phyloP scores from a whole-genome alignment of 2,329 filamentous ascomycete genomes.

The Cryphonectria parasitica region DNA sequence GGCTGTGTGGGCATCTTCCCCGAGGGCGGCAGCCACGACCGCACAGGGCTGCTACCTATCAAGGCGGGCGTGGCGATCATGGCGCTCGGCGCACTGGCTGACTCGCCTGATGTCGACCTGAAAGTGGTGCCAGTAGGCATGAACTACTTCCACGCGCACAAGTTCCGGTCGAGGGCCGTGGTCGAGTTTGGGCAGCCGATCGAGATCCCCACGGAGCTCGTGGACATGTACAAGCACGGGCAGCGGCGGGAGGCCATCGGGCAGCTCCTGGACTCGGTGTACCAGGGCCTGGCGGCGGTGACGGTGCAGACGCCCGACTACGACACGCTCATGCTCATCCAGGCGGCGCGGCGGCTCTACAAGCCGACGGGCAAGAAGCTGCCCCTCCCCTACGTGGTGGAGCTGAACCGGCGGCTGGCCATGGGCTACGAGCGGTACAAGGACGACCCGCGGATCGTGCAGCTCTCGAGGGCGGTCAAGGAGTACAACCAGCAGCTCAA shows the following conservation, averaged over 20 bases:
- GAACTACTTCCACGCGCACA: conserved; percentile 99
- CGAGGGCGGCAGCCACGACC: conserved; percentile 94
- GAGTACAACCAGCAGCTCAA: conserved; percentile 87
- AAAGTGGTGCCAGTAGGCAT: conserved; percentile 97
- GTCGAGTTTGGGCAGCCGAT: conserved; percentile 93
- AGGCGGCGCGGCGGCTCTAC: conserved; percentile 90
- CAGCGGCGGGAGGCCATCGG: conserved; percentile 87
- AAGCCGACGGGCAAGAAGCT: conserved; percentile 94
- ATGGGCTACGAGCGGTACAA: conserved; percentile 93
- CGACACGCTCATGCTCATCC: conserved; percentile 95
- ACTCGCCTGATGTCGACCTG: conserved; percentile 82
- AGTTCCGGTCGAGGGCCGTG: conserved; percentile 94
- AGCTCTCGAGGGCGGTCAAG: conserved; percentile 74
- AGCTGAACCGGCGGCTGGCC: conserved; percentile 88
- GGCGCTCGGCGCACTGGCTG: conserved; percentile 87
- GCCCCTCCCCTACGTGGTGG: conserved; percentile 87
- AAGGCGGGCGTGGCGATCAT: conserved; percentile 98
- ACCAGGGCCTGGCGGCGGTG: conserved; percentile 82
- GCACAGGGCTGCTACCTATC: conserved; percentile 85
- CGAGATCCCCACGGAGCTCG: conserved; percentile 79
- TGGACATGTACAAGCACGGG: conserved; percentile 82
- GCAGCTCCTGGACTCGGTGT: conserved; percentile 81
- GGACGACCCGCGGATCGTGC: conserved; percentile 80
- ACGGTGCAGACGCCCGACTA: conserved; percentile 93
- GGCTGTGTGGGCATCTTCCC: conserved; percentile 97